These are phyloP conservation scores for Neoarthrinium moseri DNA, from an alignment of 2,329 filamentous ascomycete species.

Conservation along the genomic window DNA sequence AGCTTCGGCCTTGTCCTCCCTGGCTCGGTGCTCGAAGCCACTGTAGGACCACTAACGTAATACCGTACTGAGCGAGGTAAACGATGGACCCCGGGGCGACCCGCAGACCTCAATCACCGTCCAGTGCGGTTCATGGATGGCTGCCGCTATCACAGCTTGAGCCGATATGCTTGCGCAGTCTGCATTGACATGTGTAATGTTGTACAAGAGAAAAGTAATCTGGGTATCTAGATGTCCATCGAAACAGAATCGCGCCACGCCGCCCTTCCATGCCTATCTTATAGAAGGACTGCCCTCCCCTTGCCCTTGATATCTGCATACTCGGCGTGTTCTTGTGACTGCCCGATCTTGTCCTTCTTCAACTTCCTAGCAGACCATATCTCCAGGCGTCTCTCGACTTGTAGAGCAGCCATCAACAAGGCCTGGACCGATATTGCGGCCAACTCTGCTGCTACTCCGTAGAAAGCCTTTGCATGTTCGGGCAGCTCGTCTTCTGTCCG, in stretches of 20 bases:
- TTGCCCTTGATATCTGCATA: conserved; percentile 16
- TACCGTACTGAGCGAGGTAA: no score
- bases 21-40: no score
- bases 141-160: neutral
- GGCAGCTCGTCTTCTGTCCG: conserved; percentile 40
- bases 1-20: no score
- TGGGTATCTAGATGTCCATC: neutral
- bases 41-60: no score
- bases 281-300: conserved; percentile 6
- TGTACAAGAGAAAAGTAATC: no score
- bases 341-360: no score
- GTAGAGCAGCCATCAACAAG: conserved; percentile 33
- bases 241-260: no score
- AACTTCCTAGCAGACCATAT: conserved; percentile 29
- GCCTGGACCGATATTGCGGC: conserved; percentile 32
- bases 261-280: neutral
- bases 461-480: conserved; percentile 38
- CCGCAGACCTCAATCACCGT: neutral
- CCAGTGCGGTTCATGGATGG: neutral
- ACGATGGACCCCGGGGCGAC: neutral
- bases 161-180: no score
- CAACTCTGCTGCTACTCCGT: conserved; percentile 37
- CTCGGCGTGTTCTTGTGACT: neutral
- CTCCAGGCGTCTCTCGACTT: conserved; percentile 35
- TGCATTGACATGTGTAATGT: no score